A percentile compares a stretch with the other conserved stretches of the same genome.
Evolutionary conservation across 495 filamentous ascomycete genomes (phyloP).

Genomic region (Penicillium arizonense): DNA sequence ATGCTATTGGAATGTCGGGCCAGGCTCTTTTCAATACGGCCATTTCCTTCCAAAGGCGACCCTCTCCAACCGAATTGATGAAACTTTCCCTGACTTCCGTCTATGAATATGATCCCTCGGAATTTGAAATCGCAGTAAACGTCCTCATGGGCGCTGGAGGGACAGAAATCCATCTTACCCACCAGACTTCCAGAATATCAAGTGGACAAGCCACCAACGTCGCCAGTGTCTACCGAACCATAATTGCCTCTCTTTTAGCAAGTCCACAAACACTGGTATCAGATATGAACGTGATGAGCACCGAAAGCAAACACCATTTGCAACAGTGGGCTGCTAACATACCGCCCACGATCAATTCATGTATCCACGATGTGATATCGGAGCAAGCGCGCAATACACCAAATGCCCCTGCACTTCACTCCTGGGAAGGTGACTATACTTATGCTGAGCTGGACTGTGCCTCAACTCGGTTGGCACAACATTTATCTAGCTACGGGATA

Average conservation of each 20-base stretch:
- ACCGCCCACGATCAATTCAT: neutral
- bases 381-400: neutral
- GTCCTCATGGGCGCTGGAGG: neutral
- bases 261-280: neutral
- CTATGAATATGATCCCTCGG: neutral
- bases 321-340: neutral
- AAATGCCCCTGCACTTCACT: neutral
- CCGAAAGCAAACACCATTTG: neutral
- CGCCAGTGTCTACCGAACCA: neutral
- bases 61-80: too few species aligned
- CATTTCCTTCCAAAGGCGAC: conserved; percentile 14
- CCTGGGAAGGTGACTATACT: conserved; percentile 17
- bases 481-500: conserved; percentile 31
- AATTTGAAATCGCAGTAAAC: neutral
- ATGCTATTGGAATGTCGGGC: conserved; percentile 33
- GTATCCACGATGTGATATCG: neutral
- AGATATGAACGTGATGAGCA: neutral
- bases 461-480: conserved; percentile 17
- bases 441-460: conserved; percentile 43
- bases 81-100: neutral
- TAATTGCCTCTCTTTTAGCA: neutral
- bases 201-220: neutral
- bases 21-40: conserved; percentile 42
- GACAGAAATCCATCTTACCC: neutral
- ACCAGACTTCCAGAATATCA: neutral